phyloP scores from a whole-genome alignment of 164 flowering plant species.

The Kalanchoe fedtschenkoi region DNA sequence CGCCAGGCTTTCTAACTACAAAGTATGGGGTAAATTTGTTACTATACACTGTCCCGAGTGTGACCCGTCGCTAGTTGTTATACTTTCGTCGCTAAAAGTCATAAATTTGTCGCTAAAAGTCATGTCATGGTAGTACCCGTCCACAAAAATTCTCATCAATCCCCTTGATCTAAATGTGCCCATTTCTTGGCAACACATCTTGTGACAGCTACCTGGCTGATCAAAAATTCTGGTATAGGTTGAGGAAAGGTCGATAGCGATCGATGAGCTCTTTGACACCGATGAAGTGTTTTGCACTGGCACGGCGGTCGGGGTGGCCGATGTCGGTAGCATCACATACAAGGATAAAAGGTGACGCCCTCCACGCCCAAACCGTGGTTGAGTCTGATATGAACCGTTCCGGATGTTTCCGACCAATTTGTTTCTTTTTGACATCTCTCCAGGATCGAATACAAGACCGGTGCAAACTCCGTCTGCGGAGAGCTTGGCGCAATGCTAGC shows the following conservation, averaged over 20 bases:
- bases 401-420: not conserved
- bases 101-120: too few relatives aligned
- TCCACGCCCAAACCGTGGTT: not conserved
- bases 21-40: constrained; percentile 27
- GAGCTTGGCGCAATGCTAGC: constrained; percentile 21
- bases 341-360: constrained; percentile 41
- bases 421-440: not conserved
- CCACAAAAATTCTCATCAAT: not conserved
- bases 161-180: not conserved
- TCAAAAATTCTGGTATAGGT: constrained; percentile 29
- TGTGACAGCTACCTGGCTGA: not conserved
- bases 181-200: too few relatives aligned
- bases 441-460: constrained; percentile 31
- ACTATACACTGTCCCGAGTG: too few relatives aligned
- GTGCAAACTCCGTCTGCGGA: constrained; percentile 12
- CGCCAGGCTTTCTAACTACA: constrained; percentile 51
- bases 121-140: not conserved
- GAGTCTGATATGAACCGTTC: not conserved
- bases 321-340: constrained; percentile 63
- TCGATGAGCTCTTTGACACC: constrained; percentile 59
- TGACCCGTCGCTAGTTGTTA: too few relatives aligned
- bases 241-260: constrained; percentile 51
- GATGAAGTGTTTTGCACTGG: constrained; percentile 92
- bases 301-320: constrained; percentile 71
- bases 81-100: too few relatives aligned